These are phyloP conservation scores for Amauroascus niger DNA, from an alignment of 2,329 filamentous ascomycete species.

Conservation along the genomic window DNA sequence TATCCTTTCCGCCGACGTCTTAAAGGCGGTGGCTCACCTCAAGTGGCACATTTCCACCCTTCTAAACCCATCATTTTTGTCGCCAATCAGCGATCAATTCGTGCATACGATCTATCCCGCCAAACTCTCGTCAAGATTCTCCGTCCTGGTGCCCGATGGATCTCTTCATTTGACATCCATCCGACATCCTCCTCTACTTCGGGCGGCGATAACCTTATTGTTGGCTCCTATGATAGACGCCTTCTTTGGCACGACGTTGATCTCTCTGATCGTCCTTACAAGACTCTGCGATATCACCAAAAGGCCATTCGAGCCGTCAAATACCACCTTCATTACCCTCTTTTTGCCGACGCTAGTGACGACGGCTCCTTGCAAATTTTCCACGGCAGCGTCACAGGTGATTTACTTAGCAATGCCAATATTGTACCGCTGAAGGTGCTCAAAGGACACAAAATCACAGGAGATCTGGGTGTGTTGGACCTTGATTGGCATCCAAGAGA, in stretches of 20 bases:
- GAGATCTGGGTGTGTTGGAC: slow-evolving; percentile 81
- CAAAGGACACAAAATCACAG: slow-evolving; percentile 76
- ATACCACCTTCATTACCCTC: slow-evolving; percentile 70
- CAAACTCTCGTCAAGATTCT: slow-evolving; percentile 89
- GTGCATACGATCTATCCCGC: slow-evolving; percentile 84
- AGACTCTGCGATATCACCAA: slow-evolving; percentile 88
- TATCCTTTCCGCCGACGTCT: slow-evolving; percentile 72
- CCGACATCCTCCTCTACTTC: slow-evolving; percentile 80
- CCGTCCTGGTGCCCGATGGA: slow-evolving; percentile 88
- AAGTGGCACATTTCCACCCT: slow-evolving; percentile 90
- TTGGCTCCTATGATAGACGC: slow-evolving; percentile 87
- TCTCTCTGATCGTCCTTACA: slow-evolving; percentile 80
- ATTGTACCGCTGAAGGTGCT: slow-evolving; percentile 95
- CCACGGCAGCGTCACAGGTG: slow-evolving; percentile 89
- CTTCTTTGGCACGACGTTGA: slow-evolving; percentile 96
- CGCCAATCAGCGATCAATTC: slow-evolving; percentile 84
- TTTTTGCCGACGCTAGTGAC: slow-evolving; percentile 92
- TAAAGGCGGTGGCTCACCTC: slow-evolving; percentile 63
- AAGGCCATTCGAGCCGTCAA: slow-evolving; percentile 84
- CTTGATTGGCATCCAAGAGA: slow-evolving; percentile 92
- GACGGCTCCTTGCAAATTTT: slow-evolving; percentile 93
- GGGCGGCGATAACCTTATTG: slow-evolving; percentile 84
- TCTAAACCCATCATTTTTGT: slow-evolving; percentile 90
- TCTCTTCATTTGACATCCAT: slow-evolving; percentile 88
- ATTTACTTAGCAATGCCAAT: slow-evolving; percentile 90